phyloP scores from a whole-genome alignment of 140 eudicot species.

The Stevia rebaudiana region DNA sequence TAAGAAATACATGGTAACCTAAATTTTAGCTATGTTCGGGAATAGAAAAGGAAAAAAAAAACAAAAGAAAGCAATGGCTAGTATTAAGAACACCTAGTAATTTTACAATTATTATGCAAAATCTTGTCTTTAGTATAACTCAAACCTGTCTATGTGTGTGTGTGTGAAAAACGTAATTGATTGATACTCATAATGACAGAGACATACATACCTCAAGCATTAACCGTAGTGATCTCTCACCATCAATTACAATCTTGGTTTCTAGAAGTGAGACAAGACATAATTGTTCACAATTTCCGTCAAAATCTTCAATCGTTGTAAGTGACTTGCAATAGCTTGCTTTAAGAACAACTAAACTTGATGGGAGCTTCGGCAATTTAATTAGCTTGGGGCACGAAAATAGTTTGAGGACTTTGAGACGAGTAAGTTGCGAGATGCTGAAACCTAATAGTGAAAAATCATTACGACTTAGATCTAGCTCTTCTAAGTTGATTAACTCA shows the following conservation, averaged over 20 bases:
- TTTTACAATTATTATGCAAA: no score
- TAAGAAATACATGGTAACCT: no score
- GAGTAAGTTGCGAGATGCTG: slow-evolving; percentile 5
- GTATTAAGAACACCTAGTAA: no score
- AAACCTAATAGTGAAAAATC: background rate
- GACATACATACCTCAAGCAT: background rate
- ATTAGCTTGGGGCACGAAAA: background rate
- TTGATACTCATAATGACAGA: no score
- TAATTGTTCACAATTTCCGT: background rate
- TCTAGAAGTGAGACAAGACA: background rate
- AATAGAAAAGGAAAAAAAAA: no score
- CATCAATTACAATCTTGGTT: background rate
- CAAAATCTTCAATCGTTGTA: background rate
- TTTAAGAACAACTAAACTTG: background rate
- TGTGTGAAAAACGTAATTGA: no score
- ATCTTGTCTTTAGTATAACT: no score
- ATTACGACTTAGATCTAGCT: background rate
- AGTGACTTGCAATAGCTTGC: background rate
- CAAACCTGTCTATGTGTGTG: background rate
- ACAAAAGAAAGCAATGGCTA: no score
- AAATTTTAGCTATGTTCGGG: no score
- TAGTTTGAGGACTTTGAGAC: background rate
- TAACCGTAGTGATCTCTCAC: background rate
- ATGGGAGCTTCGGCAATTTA: slow-evolving; percentile 3
- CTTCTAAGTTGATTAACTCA: background rate